A percentile compares a stretch with the other conserved stretches of the same genome.
These are phyloP conservation scores for Mortierella sp. DNA, from an alignment of 371 early-diverging fungal genomes.

Conservation along the genomic window DNA sequence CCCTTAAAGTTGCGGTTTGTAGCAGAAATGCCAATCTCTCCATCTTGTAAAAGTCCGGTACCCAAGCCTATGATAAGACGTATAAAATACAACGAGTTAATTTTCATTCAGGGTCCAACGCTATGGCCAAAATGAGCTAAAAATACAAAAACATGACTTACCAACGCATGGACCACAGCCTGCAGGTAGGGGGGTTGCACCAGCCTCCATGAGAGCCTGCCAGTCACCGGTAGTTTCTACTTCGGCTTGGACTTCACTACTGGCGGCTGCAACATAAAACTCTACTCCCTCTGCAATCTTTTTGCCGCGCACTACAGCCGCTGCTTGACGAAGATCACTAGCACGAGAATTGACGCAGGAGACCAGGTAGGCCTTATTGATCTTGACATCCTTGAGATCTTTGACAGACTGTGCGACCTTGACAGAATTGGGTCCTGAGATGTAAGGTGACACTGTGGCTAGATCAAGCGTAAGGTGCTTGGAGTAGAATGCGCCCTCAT, in stretches of 20 bases:
- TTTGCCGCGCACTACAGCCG: conserved; percentile 80
- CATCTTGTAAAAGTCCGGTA: conserved; percentile 90
- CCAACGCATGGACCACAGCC: conserved; percentile 98
- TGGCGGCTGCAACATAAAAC: conserved; percentile 96
- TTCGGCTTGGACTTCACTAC: conserved; percentile 90
- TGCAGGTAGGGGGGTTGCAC: conserved; percentile 90
- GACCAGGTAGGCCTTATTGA: conserved; percentile 96
- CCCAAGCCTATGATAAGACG: conserved; percentile 74
- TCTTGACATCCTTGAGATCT: conserved; percentile 79
- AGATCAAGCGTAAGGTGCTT: conserved; percentile 92
- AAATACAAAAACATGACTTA: conserved; percentile 27
- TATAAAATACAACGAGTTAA: not conserved
- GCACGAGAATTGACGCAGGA: conserved; percentile 95
- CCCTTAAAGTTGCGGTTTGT: conserved; percentile 98
- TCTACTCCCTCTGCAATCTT: conserved; percentile 90
- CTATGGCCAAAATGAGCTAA: not conserved
- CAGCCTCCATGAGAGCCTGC: conserved; percentile 87
- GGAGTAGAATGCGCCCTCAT: conserved; percentile 81
- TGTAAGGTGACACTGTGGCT: conserved; percentile 85
- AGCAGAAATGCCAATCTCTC: conserved; percentile 96
- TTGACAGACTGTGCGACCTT: conserved; percentile 87
- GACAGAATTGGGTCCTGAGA: conserved; percentile 96
- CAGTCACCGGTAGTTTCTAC: conserved; percentile 89
- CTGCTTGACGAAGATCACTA: conserved; percentile 89
- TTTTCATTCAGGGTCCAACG: not conserved